A percentile compares a stretch with the other conserved stretches of the same genome.
Conservation (phyloP, 352 stramenopile genomes). For the Phytophthora multivora region DNA sequence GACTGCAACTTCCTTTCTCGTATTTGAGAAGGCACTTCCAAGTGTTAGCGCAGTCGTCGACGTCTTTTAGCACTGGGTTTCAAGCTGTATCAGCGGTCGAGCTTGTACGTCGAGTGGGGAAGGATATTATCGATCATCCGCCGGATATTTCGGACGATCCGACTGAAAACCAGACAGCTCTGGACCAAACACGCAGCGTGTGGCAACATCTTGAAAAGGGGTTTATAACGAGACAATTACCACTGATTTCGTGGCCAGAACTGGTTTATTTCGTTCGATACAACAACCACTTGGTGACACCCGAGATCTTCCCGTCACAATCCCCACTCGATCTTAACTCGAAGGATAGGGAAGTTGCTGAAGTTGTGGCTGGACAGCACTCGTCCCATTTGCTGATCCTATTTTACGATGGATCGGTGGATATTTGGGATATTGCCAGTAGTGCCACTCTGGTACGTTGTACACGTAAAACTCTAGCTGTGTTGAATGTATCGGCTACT, state of each 20-base stretch:
- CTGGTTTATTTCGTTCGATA: constrained; percentile 27
- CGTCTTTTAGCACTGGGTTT: constrained; percentile 4
- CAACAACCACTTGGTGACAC: constrained; percentile 5
- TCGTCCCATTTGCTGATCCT: constrained; percentile 9
- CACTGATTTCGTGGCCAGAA: constrained; percentile 21
- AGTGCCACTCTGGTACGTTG: constrained; percentile 4
- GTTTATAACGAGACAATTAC: background rate
- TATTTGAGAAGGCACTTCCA: constrained; percentile 25
- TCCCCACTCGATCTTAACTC: background rate
- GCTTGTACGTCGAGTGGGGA: constrained; percentile 9
- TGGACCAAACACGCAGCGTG: constrained; percentile 1
- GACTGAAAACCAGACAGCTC: background rate
- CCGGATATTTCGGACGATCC: constrained; percentile 17
- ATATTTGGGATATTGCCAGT: constrained; percentile 12
- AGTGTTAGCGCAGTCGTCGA: background rate
- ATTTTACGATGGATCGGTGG: constrained; percentile 25
- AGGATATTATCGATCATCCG: constrained; percentile 17
- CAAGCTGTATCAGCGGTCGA: constrained; percentile 3
- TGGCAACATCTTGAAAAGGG: constrained; percentile 8
- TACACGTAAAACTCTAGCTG: background rate
- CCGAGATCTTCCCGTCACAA: constrained; percentile 17
- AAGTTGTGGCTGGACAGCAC: constrained; percentile 16
- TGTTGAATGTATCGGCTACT: too few species aligned
- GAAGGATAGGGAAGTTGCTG: constrained; percentile 12
- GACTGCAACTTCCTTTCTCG: constrained; percentile 7